Conservation (phyloP, 768 basidiomycete genomes). For the Boletus insuetus region DNA sequence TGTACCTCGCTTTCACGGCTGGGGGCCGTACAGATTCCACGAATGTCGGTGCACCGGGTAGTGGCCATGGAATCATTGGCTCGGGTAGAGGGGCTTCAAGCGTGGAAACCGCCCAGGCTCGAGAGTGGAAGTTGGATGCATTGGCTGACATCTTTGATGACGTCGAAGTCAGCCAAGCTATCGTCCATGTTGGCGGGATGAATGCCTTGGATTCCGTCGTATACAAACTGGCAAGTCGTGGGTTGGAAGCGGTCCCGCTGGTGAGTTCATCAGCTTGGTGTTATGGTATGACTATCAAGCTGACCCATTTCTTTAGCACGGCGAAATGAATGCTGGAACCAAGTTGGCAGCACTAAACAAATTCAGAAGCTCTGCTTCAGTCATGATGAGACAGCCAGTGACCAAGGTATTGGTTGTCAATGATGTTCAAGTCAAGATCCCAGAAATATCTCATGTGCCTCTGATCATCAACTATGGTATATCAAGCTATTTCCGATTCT, state of each 20-base stretch:
- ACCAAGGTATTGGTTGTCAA: conserved; percentile 87
- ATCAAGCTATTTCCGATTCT: conserved; percentile 9
- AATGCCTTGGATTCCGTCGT: conserved; percentile 84
- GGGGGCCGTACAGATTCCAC: conserved; percentile 64
- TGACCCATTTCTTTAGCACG: conserved; percentile 53
- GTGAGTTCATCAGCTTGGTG: conserved; percentile 45
- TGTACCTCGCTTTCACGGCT: conserved; percentile 93
- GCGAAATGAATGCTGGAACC: conserved; percentile 86
- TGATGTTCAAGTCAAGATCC: conserved; percentile 88
- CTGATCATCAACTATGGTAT: conserved; percentile 93
- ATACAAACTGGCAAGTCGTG: conserved; percentile 83
- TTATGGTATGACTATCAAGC: background rate
- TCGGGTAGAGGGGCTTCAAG: conserved; percentile 82
- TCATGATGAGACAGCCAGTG: conserved; percentile 60
- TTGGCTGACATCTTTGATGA: conserved; percentile 89
- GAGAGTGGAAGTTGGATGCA: conserved; percentile 95
- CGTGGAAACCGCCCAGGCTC: conserved; percentile 80
- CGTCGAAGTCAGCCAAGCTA: conserved; percentile 72
- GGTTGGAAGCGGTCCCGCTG: conserved; percentile 84
- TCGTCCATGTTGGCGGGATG: conserved; percentile 89
- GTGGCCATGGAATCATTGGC: conserved; percentile 86
- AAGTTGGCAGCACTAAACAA: conserved; percentile 83
- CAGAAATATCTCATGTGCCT: conserved; percentile 87
- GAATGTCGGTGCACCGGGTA: conserved; percentile 39
- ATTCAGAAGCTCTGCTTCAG: conserved; percentile 59